Base-by-base conservation (phyloP, 2,329 filamentous ascomycete genomes). In the Cercospora nicotianae region DNA sequence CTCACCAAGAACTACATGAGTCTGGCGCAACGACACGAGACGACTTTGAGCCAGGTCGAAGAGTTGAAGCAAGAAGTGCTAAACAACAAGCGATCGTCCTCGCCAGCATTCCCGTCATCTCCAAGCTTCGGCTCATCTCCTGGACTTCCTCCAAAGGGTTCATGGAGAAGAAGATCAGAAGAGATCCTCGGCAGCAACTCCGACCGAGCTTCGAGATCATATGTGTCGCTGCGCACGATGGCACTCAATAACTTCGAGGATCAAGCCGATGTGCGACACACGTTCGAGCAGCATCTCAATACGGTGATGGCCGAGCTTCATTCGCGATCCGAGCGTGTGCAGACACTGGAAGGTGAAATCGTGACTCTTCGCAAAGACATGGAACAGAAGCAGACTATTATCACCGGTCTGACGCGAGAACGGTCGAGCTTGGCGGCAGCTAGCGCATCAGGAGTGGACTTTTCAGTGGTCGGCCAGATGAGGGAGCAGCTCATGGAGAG, bases 381-480 rank as follows among this genome's bases (percentile, higher is more conserved):
- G 90, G 95, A 99, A 77, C 90, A 87, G 70, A 99, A 99, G 86
- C 93, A 94, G 84, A 92, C 92, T 31, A 94, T 99, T 77, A 98
- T 99, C 74, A 92, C 93, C 31, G 95, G 95, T 6, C 84, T 99
- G 70, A 96, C 95, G 3, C 90, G 95, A 64, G 96, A 99, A 80
- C 87, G 96, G 67, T 94, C 93, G 3, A 97, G 93, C 81, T 86
- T 97, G 81, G 93, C 94, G 78, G 87, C 85, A 78, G 84, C 86
- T 2, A 91, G 91, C 42, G 72, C 70, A 12, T 69, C 26, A 91
- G 71, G 93, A 7, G 90, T 97, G 77, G 95, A 99, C 76, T 96
- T 97, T 78, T 94, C 92, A 0, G 89, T 97, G 71, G 90, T 98
- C 33, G 91, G 92, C 4, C 90, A 90, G 16, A 87, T 99, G 82